Percentiles rank a stretch among this genome's conserved stretches.
Evolutionary conservation across 1,139 yeast genomes (phyloP).

Genomic region (Magnusiomyces suaveolens): DNA sequence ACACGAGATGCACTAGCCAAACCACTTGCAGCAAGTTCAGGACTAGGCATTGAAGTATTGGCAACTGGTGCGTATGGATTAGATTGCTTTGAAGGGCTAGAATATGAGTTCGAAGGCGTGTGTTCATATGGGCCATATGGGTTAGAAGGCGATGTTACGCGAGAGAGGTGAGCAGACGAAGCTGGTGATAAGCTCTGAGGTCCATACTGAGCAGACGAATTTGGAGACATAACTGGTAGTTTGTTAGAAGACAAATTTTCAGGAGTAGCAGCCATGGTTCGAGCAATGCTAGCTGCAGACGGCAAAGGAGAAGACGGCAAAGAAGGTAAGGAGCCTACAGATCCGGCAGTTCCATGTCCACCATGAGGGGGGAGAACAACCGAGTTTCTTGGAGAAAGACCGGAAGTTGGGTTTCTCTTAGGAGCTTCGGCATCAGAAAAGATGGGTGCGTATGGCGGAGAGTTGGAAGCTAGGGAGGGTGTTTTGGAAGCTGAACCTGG

Average conservation of each 20-base stretch:
- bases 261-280: background rate
- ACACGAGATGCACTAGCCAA: too few species aligned
- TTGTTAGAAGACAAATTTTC: background rate
- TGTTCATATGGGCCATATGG: background rate
- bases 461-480: background rate
- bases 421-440: background rate
- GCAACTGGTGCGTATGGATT: background rate
- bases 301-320: constrained; percentile 1
- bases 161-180: background rate
- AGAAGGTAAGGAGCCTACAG: background rate
- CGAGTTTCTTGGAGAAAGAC: background rate
- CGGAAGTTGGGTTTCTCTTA: background rate
- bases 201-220: background rate
- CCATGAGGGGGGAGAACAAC: background rate
- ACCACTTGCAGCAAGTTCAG: background rate
- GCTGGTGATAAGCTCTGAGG: background rate
- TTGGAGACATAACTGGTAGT: background rate
- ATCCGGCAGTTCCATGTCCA: background rate
- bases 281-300: background rate
- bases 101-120: background rate
- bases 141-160: background rate
- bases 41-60: background rate
- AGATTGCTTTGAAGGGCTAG: background rate
- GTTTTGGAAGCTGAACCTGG: background rate
- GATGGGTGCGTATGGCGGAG: background rate